Evolutionary conservation across 352 stramenopile genomes (phyloP).

Genomic region (Phytophthora macrochlamydospora): DNA sequence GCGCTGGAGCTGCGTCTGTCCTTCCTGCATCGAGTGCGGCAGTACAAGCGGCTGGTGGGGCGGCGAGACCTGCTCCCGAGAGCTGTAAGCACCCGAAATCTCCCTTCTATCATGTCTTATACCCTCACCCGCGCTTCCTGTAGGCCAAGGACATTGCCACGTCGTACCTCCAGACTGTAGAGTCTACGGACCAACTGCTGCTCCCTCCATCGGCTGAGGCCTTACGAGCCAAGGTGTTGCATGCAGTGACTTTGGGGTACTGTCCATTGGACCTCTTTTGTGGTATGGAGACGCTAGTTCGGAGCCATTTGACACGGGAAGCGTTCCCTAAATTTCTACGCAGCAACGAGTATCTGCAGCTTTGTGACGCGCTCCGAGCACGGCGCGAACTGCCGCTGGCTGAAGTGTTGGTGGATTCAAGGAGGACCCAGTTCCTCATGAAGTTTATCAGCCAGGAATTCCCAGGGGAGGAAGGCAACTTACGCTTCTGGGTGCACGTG

Average conservation of each 20-base stretch:
- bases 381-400: conserved; percentile 65
- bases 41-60: conserved; percentile 63
- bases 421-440: conserved; percentile 61
- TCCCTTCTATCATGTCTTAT: conserved; percentile 4
- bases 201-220: conserved; percentile 25
- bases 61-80: conserved; percentile 46
- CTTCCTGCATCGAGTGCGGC: conserved; percentile 59
- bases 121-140: neutral
- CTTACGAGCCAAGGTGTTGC: conserved; percentile 40
- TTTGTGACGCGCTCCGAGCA: conserved; percentile 61
- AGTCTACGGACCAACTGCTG: conserved; percentile 25
- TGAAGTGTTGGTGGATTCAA: conserved; percentile 63
- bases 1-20: conserved; percentile 61
- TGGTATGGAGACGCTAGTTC: conserved; percentile 60
- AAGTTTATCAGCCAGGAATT: conserved; percentile 44
- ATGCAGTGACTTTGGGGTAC: conserved; percentile 27
- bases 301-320: conserved; percentile 47
- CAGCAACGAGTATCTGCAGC: conserved; percentile 46
- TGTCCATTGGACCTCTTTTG: conserved; percentile 66
- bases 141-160: conserved; percentile 56
- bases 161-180: conserved; percentile 42
- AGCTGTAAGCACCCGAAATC: conserved; percentile 28
- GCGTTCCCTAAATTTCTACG: conserved; percentile 60
- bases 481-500: conserved; percentile 79
- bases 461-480: conserved; percentile 46